phyloP scores from a whole-genome alignment of 2,329 filamentous ascomycete genomes.

The Botrytis byssoidea region DNA sequence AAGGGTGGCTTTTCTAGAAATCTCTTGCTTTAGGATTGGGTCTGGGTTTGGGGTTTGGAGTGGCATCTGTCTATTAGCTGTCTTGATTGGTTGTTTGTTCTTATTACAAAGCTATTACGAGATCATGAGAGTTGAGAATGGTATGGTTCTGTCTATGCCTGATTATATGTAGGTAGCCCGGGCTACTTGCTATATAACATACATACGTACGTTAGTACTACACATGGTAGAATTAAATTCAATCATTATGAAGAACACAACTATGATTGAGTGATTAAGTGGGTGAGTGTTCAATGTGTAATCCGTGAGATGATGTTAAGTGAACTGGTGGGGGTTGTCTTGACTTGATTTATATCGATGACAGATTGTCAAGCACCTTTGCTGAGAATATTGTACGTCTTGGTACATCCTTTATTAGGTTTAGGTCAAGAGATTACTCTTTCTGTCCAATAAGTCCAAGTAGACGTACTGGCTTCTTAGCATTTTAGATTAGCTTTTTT shows the following conservation, averaged over 20 bases:
- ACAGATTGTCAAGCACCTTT: not conserved
- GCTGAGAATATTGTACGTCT: not conserved
- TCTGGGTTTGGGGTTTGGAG: slow-evolving; percentile 5
- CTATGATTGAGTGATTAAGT: not conserved
- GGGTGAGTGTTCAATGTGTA: not conserved
- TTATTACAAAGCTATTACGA: slow-evolving; percentile 12
- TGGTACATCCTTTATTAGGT: not conserved
- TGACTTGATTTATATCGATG: not conserved
- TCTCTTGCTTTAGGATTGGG: not conserved
- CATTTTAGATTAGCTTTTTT: not conserved
- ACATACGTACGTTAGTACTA: slow-evolving; percentile 14
- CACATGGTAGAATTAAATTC: slow-evolving; percentile 9
- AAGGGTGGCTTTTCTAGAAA: slow-evolving; percentile 6
- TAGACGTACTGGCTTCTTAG: not conserved
- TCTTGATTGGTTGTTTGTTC: slow-evolving; percentile 8
- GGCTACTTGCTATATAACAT: slow-evolving; percentile 5
- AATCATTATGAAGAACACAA: slow-evolving; percentile 4
- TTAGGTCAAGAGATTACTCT: not conserved
- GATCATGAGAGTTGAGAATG: slow-evolving; percentile 15
- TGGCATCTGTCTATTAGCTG: slow-evolving; percentile 3
- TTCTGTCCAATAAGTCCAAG: not conserved
- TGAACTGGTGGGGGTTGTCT: not conserved
- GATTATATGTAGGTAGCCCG: slow-evolving; percentile 1
- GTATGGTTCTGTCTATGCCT: slow-evolving; percentile 6
- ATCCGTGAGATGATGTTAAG: not conserved